phyloP scores from a whole-genome alignment of 75 land plant genomes.

The Azolla pinnata region DNA sequence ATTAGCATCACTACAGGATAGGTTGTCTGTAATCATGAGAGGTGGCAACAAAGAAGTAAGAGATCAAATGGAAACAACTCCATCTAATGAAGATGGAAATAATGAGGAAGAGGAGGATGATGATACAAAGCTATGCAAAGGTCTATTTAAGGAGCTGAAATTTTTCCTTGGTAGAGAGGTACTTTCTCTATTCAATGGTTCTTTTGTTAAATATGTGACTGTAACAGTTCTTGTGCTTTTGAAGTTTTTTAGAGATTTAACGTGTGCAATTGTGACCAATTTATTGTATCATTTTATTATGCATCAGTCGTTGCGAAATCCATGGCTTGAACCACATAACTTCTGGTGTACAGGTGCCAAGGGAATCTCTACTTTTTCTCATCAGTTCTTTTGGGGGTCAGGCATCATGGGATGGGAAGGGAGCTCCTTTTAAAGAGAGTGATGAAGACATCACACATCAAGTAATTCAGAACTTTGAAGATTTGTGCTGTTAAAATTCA shows the following conservation, averaged over 20 bases:
- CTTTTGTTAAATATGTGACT: neutral
- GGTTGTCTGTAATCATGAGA: slow-evolving; percentile 53
- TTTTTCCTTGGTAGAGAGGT: slow-evolving; percentile 88
- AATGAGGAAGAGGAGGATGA: slow-evolving; percentile 48
- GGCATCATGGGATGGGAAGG: slow-evolving; percentile 96
- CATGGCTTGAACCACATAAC: too few species aligned
- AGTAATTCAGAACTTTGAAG: too few species aligned
- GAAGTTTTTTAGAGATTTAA: too few species aligned
- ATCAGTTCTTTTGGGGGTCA: slow-evolving; percentile 85
- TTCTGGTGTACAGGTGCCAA: slow-evolving; percentile 70
- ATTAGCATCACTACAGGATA: slow-evolving; percentile 75
- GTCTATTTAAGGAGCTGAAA: slow-evolving; percentile 56
- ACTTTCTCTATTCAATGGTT: slow-evolving; percentile 3
- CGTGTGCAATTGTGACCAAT: too few species aligned
- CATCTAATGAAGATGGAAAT: slow-evolving; percentile 21
- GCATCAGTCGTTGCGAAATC: too few species aligned
- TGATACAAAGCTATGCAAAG: slow-evolving; percentile 51
- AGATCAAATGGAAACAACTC: slow-evolving; percentile 20
- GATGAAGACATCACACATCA: slow-evolving; percentile 86
- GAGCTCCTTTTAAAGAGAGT: slow-evolving; percentile 62
- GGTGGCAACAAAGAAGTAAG: slow-evolving; percentile 30
- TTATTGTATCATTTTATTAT: too few species aligned
- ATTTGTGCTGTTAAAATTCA: neutral
- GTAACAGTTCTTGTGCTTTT: too few species aligned
- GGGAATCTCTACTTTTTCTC: slow-evolving; percentile 82